These are phyloP conservation scores for Ceratobasidium sp. DNA, from an alignment of 1,284 basidiomycete species.

Conservation along the genomic window DNA sequence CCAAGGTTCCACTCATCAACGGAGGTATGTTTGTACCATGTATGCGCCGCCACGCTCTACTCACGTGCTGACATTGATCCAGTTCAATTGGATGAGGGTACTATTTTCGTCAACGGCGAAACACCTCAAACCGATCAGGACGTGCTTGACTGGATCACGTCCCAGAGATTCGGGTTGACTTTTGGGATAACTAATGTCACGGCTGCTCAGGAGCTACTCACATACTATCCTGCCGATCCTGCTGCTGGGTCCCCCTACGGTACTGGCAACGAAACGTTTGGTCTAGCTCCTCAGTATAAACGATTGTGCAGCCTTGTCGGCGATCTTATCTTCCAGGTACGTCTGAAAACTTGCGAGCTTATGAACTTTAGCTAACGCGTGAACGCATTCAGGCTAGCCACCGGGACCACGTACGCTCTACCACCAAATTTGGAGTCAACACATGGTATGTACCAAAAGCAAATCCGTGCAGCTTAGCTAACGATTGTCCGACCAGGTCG, in stretches of 20 bases:
- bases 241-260: slow-evolving; percentile 20
- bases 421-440: slow-evolving; percentile 4
- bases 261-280: slow-evolving; percentile 11
- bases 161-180: neutral
- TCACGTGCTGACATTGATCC: neutral
- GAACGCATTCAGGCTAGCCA: neutral
- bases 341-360: neutral
- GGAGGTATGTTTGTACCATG: slow-evolving; percentile 49
- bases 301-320: slow-evolving; percentile 4
- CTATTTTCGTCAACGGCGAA: slow-evolving; percentile 47
- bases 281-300: slow-evolving; percentile 17
- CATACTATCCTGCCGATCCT: slow-evolving; percentile 26
- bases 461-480: neutral
- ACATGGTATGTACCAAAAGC: neutral
- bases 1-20: slow-evolving; percentile 57
- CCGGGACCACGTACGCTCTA: slow-evolving; percentile 14
- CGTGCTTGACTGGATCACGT: slow-evolving; percentile 1
- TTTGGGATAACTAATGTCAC: neutral
- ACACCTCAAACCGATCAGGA: neutral
- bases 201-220: slow-evolving; percentile 14
- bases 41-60: neutral
- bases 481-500: neutral
- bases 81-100: slow-evolving; percentile 49
- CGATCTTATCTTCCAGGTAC: slow-evolving; percentile 30
- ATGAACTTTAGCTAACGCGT: neutral